phyloP scores from a whole-genome alignment of 2,329 filamentous ascomycete genomes.

The Penicillium sp. region DNA sequence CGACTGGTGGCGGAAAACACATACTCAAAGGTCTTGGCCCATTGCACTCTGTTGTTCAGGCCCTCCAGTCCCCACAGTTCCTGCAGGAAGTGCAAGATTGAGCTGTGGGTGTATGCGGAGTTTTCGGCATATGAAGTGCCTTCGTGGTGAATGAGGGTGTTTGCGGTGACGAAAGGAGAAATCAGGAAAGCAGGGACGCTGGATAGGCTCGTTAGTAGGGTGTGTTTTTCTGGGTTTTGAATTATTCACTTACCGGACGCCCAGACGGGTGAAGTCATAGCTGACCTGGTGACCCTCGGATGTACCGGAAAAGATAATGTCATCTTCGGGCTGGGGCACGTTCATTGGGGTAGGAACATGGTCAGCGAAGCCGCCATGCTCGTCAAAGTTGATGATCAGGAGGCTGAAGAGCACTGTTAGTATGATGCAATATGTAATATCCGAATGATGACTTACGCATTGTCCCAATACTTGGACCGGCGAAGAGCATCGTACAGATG shows the following conservation, averaged over 20 bases:
- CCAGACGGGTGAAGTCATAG: constrained; percentile 44
- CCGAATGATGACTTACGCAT: constrained; percentile 23
- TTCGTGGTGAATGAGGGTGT: constrained; percentile 41
- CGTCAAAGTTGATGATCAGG: constrained; percentile 46
- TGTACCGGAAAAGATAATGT: constrained; percentile 33
- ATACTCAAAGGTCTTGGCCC: constrained; percentile 46
- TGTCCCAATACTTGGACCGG: constrained; percentile 43
- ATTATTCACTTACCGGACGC: constrained; percentile 32
- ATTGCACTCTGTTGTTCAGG: constrained; percentile 46
- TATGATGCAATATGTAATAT: not conserved
- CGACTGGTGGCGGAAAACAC: constrained; percentile 31
- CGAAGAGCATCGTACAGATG: constrained; percentile 48
- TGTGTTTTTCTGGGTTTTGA: not conserved
- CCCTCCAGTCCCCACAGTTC: constrained; percentile 44
- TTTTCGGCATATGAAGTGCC: constrained; percentile 41
- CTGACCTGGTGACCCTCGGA: constrained; percentile 37
- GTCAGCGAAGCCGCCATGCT: constrained; percentile 46
- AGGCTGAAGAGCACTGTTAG: constrained; percentile 23
- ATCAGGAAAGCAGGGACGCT: constrained; percentile 43
- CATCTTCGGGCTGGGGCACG: constrained; percentile 38
- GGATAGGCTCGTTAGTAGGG: not conserved
- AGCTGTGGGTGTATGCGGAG: constrained; percentile 44
- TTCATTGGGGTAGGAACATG: constrained; percentile 43
- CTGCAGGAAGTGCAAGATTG: constrained; percentile 45
- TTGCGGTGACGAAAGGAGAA: constrained; percentile 37